phyloP scores from a whole-genome alignment of 139 green algal species.

The Auxenochlorella pyrenoidosa region DNA sequence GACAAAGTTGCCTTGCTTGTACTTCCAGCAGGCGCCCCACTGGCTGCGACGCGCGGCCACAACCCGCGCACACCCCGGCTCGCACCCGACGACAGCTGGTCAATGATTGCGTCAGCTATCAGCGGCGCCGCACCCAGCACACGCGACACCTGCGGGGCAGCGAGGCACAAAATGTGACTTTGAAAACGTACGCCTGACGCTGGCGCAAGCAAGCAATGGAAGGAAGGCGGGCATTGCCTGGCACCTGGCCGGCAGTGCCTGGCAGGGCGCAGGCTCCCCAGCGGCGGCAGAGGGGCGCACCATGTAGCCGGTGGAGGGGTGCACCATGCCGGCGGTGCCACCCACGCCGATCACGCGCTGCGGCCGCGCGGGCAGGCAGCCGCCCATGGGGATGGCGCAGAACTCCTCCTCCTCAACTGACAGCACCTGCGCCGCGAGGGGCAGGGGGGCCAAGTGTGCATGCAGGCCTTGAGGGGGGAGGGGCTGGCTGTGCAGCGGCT shows the following conservation, averaged over 20 bases:
- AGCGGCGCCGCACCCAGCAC: slow-evolving; percentile 87
- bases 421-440: slow-evolving; percentile 62
- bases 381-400: slow-evolving; percentile 99
- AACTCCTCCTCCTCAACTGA: slow-evolving; percentile 96
- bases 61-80: background rate
- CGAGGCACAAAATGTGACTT: too few relatives aligned
- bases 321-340: slow-evolving; percentile 95
- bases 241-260: too few relatives aligned
- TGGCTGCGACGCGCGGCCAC: background rate
- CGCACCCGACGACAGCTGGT: slow-evolving; percentile 63
- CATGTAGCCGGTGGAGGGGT: slow-evolving; percentile 97
- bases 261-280: too few relatives aligned
- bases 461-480: too few relatives aligned
- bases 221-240: too few relatives aligned
- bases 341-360: slow-evolving; percentile 96
- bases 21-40: background rate
- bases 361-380: slow-evolving; percentile 91
- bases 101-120: slow-evolving; percentile 86
- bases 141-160: slow-evolving; percentile 60
- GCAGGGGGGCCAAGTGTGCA: background rate
- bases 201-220: too few relatives aligned
- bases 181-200: too few relatives aligned
- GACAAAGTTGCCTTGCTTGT: background rate
- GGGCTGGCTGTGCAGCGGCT: too few relatives aligned
- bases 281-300: background rate